These are phyloP conservation scores for Linnemannia elongata DNA, from an alignment of 192 early-diverging fungal genomes.

Conservation along the genomic window DNA sequence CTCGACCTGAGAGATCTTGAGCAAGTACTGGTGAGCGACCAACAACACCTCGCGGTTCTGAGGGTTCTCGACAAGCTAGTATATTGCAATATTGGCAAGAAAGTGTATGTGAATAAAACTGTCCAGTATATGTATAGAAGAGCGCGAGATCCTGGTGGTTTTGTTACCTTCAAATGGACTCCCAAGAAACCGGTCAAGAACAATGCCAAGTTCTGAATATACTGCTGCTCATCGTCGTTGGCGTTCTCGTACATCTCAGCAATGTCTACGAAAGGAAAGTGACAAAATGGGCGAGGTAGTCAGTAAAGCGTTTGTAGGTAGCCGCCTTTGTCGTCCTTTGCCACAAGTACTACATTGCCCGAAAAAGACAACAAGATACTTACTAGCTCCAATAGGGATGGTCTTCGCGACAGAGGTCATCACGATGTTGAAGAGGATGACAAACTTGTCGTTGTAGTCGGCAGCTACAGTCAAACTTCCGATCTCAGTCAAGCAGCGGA, in stretches of 20 bases:
- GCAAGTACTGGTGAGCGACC: slow-evolving; percentile 90
- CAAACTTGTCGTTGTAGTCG: slow-evolving; percentile 91
- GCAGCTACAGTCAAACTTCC: slow-evolving; percentile 83
- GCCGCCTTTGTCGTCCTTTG: not conserved
- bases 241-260: slow-evolving; percentile 85
- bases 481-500: slow-evolving; percentile 99
- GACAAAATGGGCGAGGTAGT: not conserved
- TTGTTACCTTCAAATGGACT: slow-evolving; percentile 83
- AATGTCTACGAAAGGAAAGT: slow-evolving; percentile 70
- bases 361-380: slow-evolving; percentile 16
- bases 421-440: slow-evolving; percentile 87
- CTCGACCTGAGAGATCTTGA: slow-evolving; percentile 91
- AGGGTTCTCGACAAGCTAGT: slow-evolving; percentile 69
- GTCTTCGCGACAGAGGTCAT: slow-evolving; percentile 77
- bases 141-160: not conserved
- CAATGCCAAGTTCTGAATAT: slow-evolving; percentile 95
- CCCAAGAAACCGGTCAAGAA: slow-evolving; percentile 92
- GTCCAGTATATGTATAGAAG: not conserved
- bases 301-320: not conserved
- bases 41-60: slow-evolving; percentile 69
- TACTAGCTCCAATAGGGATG: slow-evolving; percentile 78
- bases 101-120: not conserved
- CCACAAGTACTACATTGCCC: not conserved
- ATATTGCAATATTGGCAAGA: not conserved
- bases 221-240: slow-evolving; percentile 92